Percentiles rank a stretch among this genome's conserved stretches.
Conservation (phyloP, 306 rosid genomes). For the Arachis hypogaea region DNA sequence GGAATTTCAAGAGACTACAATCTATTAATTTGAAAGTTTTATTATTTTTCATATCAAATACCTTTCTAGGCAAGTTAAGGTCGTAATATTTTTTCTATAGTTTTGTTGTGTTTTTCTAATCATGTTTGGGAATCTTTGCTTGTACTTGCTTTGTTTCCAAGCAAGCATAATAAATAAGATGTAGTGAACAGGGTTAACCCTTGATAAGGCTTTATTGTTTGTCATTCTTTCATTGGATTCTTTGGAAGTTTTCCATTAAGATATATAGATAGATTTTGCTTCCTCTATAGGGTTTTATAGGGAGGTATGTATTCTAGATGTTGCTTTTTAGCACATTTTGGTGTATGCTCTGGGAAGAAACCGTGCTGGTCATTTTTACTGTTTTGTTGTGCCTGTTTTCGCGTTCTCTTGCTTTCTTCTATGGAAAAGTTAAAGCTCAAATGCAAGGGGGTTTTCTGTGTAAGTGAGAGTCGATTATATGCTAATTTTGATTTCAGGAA, state of each 20-base stretch:
- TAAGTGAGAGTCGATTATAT: conserved; percentile 42
- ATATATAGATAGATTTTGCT: conserved; percentile 36
- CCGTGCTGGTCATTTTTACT: conserved; percentile 62
- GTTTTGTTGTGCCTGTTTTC: conserved; percentile 58
- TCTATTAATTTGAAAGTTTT: conserved; percentile 18
- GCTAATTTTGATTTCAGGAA: conserved; percentile 3
- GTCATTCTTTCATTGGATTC: conserved; percentile 60
- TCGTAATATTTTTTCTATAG: conserved; percentile 30
- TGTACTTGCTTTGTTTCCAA: conserved; percentile 71
- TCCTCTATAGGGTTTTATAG: conserved; percentile 39
- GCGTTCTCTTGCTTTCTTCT: conserved; percentile 43
- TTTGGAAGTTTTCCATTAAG: conserved; percentile 47
- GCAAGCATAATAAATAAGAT: conserved; percentile 52
- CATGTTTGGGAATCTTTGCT: conserved; percentile 48
- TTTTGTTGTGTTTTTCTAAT: conserved; percentile 27
- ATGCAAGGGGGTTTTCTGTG: conserved; percentile 61
- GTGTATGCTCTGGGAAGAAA: conserved; percentile 63
- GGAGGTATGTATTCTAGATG: conserved; percentile 61
- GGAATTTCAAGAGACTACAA: conserved; percentile 27
- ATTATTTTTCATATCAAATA: conserved; percentile 28
- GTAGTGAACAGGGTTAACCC: conserved; percentile 34
- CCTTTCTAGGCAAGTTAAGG: conserved; percentile 49
- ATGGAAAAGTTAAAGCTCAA: conserved; percentile 63
- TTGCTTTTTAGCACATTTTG: conserved; percentile 59
- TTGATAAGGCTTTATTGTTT: conserved; percentile 41